Evolutionary conservation across 2,329 filamentous ascomycete species (phyloP).

Genomic region (Botrytis hyacinthi): DNA sequence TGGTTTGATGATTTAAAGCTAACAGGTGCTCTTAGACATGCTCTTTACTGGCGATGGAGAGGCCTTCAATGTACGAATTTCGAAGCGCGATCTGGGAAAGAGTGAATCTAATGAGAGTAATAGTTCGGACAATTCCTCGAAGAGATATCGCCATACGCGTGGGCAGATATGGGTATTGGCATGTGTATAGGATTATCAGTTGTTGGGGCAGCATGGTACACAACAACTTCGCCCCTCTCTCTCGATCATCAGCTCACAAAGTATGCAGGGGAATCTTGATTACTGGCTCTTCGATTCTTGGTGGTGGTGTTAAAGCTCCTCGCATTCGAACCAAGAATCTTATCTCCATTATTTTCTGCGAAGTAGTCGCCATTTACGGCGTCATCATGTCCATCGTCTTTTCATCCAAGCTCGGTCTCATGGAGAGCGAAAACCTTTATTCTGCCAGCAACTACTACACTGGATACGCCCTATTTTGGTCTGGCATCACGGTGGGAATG

Average conservation of each 20-base stretch:
- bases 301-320: slow-evolving; percentile 92
- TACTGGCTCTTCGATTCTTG: slow-evolving; percentile 94
- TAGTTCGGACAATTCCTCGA: slow-evolving; percentile 93
- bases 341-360: slow-evolving; percentile 99
- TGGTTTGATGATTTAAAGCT: slow-evolving; percentile 27
- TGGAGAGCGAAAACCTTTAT: slow-evolving; percentile 64
- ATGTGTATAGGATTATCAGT: slow-evolving; percentile 96
- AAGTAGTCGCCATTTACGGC: slow-evolving; percentile 99
- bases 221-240: slow-evolving; percentile 4
- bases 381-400: slow-evolving; percentile 99
- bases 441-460: slow-evolving; percentile 85
- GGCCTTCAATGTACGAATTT: slow-evolving; percentile 76
- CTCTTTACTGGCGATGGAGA: slow-evolving; percentile 96
- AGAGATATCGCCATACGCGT: slow-evolving; percentile 88
- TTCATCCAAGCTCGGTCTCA: slow-evolving; percentile 75
- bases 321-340: slow-evolving; percentile 99
- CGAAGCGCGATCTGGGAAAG: background rate
- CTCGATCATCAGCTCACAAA: slow-evolving; percentile 20
- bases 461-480: slow-evolving; percentile 94
- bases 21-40: slow-evolving; percentile 68
- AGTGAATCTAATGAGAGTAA: slow-evolving; percentile 21
- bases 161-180: slow-evolving; percentile 86
- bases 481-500: slow-evolving; percentile 86
- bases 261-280: slow-evolving; percentile 90
- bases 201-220: slow-evolving; percentile 93